Percentiles rank a stretch among this genome's conserved stretches.
Evolutionary conservation across 2,329 filamentous ascomycete genomes (phyloP).

Genomic region (Colletotrichum sp.): DNA sequence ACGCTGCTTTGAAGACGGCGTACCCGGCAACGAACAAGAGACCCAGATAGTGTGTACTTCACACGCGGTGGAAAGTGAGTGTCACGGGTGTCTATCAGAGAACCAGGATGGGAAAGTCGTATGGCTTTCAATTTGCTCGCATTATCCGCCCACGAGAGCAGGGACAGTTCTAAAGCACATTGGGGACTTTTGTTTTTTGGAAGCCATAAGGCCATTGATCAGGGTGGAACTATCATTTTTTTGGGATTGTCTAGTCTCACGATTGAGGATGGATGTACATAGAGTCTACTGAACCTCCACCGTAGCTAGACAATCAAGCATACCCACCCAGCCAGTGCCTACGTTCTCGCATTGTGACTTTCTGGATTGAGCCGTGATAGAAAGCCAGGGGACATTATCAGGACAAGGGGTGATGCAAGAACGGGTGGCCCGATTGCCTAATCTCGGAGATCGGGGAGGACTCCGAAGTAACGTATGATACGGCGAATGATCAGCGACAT

Average conservation of each 20-base stretch:
- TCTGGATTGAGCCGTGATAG: not conserved
- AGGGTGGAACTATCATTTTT: not conserved
- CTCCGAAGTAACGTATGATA: conserved; percentile 1
- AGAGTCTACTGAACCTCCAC: not conserved
- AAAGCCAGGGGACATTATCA: not conserved
- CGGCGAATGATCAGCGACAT: not conserved
- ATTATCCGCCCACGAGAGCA: not conserved
- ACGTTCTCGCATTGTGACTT: not conserved
- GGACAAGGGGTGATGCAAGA: not conserved
- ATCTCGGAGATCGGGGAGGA: not conserved
- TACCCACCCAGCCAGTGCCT: not conserved
- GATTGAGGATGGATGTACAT: not conserved
- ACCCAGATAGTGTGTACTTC: not conserved
- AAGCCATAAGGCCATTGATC: not conserved
- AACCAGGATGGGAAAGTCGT: not conserved
- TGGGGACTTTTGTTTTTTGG: not conserved
- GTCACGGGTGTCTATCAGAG: not conserved
- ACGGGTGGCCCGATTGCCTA: not conserved
- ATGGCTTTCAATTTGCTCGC: not conserved
- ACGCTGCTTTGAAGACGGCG: not conserved
- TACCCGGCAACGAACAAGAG: not conserved
- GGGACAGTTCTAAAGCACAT: not conserved
- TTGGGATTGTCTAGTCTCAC: not conserved
- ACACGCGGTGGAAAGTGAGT: not conserved
- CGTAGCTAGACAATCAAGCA: not conserved